A percentile compares a stretch with the other conserved stretches of the same genome.
Evolutionary conservation across 2,329 filamentous ascomycete species (phyloP).

Genomic region (Tympanopsis confertula): DNA sequence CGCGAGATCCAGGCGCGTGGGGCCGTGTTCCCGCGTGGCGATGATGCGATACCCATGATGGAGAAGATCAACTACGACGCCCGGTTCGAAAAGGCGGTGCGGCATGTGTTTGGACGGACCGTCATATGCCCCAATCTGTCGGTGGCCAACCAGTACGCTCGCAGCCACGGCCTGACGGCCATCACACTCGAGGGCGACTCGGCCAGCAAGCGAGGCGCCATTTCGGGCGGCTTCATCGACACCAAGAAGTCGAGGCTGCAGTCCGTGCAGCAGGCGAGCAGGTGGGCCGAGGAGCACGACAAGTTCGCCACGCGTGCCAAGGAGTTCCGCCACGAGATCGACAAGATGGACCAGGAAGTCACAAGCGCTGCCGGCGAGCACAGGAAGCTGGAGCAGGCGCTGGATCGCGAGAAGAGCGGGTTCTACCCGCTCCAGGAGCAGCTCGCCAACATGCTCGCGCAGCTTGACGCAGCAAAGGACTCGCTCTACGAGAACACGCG

Average conservation of each 20-base stretch:
- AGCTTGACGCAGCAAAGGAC: conserved; percentile 62
- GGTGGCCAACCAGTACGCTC: conserved; percentile 79
- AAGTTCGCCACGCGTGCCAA: conserved; percentile 48
- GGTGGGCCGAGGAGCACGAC: conserved; percentile 67
- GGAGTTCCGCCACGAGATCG: conserved; percentile 59
- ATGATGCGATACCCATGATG: conserved; percentile 77
- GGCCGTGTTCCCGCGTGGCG: conserved; percentile 70
- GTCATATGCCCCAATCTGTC: conserved; percentile 86
- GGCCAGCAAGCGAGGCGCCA: conserved; percentile 85
- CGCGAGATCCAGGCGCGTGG: conserved; percentile 64
- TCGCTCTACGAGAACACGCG: conserved; percentile 59
- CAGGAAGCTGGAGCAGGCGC: conserved; percentile 70
- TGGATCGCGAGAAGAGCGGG: conserved; percentile 67
- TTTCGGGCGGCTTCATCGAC: conserved; percentile 92
- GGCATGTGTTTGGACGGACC: conserved; percentile 89
- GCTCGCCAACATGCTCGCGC: conserved; percentile 60
- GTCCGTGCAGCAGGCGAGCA: conserved; percentile 64
- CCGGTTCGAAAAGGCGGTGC: conserved; percentile 72
- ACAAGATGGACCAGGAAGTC: conserved; percentile 76
- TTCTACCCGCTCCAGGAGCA: conserved; percentile 72
- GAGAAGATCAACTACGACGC: conserved; percentile 72
- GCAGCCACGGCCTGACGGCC: conserved; percentile 80
- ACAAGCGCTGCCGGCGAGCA: conserved; percentile 75
- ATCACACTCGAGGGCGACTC: conserved; percentile 93
- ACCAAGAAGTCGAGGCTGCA: conserved; percentile 73